Evolutionary conservation across 306 rosid species (phyloP).

Genomic region (Cotoneaster glaucophyllus): DNA sequence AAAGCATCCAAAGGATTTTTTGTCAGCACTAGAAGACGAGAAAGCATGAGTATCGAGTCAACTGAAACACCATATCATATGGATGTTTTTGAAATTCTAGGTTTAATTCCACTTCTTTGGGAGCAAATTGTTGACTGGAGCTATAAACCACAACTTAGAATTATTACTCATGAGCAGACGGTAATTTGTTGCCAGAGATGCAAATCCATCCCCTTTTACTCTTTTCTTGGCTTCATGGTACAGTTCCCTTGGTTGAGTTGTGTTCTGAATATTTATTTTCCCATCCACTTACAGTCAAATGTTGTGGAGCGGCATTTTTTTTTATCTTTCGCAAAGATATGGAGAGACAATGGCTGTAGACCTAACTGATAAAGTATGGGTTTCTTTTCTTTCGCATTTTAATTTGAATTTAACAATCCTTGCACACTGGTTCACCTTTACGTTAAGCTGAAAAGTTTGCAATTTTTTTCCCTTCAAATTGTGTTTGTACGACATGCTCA

Average conservation of each 20-base stretch:
- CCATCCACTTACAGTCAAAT: constrained; percentile 40
- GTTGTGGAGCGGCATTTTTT: constrained; percentile 81
- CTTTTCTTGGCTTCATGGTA: background rate
- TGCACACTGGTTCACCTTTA: background rate
- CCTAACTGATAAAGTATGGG: constrained; percentile 73
- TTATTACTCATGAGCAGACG: constrained; percentile 63
- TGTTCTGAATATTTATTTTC: constrained; percentile 11
- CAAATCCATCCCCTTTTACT: background rate
- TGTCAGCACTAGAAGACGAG: background rate
- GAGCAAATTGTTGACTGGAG: constrained; percentile 97
- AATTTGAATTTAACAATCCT: constrained; percentile 6
- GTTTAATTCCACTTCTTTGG: constrained; percentile 90
- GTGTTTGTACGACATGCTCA: background rate
- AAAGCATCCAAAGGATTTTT: background rate
- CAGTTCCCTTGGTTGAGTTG: too few relatives aligned
- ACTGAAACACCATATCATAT: background rate
- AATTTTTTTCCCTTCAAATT: background rate
- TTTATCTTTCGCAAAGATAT: constrained; percentile 71
- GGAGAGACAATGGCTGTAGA: constrained; percentile 77
- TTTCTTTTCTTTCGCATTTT: too few relatives aligned
- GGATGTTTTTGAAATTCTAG: constrained; percentile 56
- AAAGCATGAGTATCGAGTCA: background rate
- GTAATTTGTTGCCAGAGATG: constrained; percentile 32
- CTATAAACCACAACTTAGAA: constrained; percentile 71
- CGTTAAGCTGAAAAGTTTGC: background rate